Evolutionary conservation across 1,284 basidiomycete species (phyloP), one percentile per base, ranked within the genome.

Genomic region (Paramarasmius palmivorus): DNA sequence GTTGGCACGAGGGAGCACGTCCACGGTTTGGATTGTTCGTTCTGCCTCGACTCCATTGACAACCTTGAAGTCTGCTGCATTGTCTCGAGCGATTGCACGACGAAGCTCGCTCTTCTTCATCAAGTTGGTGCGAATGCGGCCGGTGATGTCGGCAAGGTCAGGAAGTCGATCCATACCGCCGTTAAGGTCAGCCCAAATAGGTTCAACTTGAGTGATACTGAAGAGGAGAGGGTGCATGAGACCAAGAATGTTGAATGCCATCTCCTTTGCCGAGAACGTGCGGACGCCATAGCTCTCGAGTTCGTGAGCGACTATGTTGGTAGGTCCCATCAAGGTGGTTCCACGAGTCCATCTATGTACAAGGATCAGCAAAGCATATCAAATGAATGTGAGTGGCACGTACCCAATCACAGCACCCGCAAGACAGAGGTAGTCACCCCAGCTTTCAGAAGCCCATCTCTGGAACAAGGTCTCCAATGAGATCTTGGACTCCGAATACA

Each of bases 161-260:
- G 94, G 92, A 17, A 98, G 83, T 58, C 93, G 92, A 74, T 97
- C 95, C 94, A 98, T 97, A 48, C 94, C 95, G 67, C 95, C 95
- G 65, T 95, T 97, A 59, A 98, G 78, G 69, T 98, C 95, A 48
- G 95, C 95, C 95, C 95, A 98, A 66, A 99, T 95, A 6, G 96
- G 96, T 70, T 99, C 96, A 54, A 99, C 95, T 72, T 99, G 97
- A n/a, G 96, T 97, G 67, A 98, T 95, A 71, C 96, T 98, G 82
- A 98, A 98, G 50, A 99, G 83, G n/a, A 98, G 86, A 40, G 97
- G 96, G 70, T 98, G 97, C 94, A 99, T 97, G 45, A 96, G 82
- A 62, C 96, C 97, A 54, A 99, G 88, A 64, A 99, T 93, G 76
- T 98, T 99, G 86, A 99, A 99, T 2, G 95, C 95, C 96, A 99